Percentiles rank a stretch among this genome's conserved stretches.
phyloP scores from a whole-genome alignment of 2,329 filamentous ascomycete species.

The Alternaria tenuissima region DNA sequence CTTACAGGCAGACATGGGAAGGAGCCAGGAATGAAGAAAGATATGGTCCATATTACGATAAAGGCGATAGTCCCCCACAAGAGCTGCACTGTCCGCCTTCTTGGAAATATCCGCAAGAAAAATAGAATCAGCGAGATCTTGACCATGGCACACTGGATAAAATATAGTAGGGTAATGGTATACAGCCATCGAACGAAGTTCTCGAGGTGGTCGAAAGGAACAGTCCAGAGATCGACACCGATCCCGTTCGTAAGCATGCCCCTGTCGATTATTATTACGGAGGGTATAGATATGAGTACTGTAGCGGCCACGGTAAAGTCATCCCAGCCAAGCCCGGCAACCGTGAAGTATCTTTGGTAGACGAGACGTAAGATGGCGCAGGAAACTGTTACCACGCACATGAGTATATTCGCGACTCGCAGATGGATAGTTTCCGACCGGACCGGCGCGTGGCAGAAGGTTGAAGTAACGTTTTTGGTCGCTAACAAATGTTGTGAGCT shows the following conservation, averaged over 20 bases:
- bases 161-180: constrained; percentile 41
- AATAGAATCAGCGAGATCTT: constrained; percentile 38
- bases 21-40: constrained; percentile 22
- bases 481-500: constrained; percentile 23
- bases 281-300: constrained; percentile 42
- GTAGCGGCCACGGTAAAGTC: constrained; percentile 29
- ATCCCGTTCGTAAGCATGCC: constrained; percentile 46
- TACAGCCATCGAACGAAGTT: constrained; percentile 48
- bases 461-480: constrained; percentile 51
- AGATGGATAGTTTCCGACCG: constrained; percentile 43
- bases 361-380: constrained; percentile 44
- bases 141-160: constrained; percentile 30
- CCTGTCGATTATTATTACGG: constrained; percentile 18
- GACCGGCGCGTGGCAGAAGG: constrained; percentile 46
- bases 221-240: constrained; percentile 60
- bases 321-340: not conserved
- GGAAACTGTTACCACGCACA: constrained; percentile 43
- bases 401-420: constrained; percentile 38
- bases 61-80: constrained; percentile 26
- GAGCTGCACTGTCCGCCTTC: constrained; percentile 11
- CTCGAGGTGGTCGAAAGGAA: constrained; percentile 52
- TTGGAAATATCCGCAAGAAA: constrained; percentile 39
- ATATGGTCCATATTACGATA: constrained; percentile 27
- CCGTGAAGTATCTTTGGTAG: constrained; percentile 43
- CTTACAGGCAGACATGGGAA: constrained; percentile 46